Conservation (phyloP, 2,329 filamentous ascomycete species). For the Colletotrichum aenigma region DNA sequence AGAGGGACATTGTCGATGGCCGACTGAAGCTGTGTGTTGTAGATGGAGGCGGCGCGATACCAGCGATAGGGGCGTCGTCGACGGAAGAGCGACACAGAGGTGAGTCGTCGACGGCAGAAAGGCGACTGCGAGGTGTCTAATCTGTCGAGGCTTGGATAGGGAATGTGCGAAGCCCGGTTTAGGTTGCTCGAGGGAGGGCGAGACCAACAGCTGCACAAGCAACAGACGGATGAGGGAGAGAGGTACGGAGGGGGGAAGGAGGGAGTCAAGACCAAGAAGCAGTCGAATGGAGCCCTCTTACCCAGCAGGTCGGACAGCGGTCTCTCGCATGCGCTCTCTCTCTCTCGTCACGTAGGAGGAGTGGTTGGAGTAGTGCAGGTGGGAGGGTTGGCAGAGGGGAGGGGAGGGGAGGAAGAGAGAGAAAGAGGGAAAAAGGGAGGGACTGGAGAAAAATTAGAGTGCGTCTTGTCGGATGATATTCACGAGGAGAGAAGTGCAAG, state of each 20-base stretch:
- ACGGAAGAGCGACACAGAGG: background rate
- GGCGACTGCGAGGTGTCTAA: background rate
- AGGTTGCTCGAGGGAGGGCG: conserved; percentile 8
- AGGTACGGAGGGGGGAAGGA: conserved; percentile 14
- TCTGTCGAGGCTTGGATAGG: conserved; percentile 3
- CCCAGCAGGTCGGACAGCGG: conserved; percentile 5
- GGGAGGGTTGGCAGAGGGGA: conserved; percentile 25
- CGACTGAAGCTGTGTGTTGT: background rate
- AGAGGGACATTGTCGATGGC: conserved; percentile 51
- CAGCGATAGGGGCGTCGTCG: background rate
- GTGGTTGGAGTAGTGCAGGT: conserved; percentile 9
- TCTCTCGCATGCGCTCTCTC: background rate
- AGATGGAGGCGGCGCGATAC: background rate
- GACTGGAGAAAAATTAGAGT: conserved; percentile 20
- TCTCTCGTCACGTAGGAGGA: background rate
- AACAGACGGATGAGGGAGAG: background rate
- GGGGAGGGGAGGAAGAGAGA: background rate
- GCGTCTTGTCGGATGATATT: conserved; percentile 22
- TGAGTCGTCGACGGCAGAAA: background rate
- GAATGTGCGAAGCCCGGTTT: background rate
- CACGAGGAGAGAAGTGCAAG: conserved; percentile 4
- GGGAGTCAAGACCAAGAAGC: conserved; percentile 1
- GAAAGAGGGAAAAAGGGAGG: conserved; percentile 14
- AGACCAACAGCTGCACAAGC: conserved; percentile 12
- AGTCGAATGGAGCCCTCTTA: conserved; percentile 3